Percentiles rank a stretch among this genome's conserved stretches.
Evolutionary conservation across 1,139 yeast genomes (phyloP).

Genomic region (Kazachstania sp.): DNA sequence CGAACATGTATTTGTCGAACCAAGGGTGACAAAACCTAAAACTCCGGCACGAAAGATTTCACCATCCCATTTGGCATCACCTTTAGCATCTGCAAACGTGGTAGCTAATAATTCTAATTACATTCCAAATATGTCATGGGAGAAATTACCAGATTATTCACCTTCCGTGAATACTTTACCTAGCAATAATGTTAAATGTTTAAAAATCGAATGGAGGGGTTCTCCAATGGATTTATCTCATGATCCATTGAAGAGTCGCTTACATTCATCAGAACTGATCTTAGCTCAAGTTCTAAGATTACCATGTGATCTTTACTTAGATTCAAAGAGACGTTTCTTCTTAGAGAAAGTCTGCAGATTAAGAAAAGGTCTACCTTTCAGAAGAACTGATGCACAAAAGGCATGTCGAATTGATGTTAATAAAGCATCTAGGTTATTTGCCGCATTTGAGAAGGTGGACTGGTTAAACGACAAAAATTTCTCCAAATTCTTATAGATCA

Average conservation of each 20-base stretch:
- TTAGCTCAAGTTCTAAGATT: slow-evolving; percentile 80
- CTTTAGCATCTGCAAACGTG: slow-evolving; percentile 23
- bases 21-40: not conserved
- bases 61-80: slow-evolving; percentile 12
- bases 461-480: slow-evolving; percentile 84
- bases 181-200: slow-evolving; percentile 52
- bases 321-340: slow-evolving; percentile 84
- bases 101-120: slow-evolving; percentile 17
- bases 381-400: slow-evolving; percentile 96
- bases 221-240: slow-evolving; percentile 86
- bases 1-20: not conserved
- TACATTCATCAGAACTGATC: slow-evolving; percentile 85
- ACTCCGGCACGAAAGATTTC: slow-evolving; percentile 4
- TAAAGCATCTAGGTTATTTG: slow-evolving; percentile 86
- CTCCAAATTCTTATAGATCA: slow-evolving; percentile 32
- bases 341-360: slow-evolving; percentile 77
- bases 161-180: slow-evolving; percentile 64
- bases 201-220: slow-evolving; percentile 96
- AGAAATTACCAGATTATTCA: slow-evolving; percentile 56
- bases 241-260: slow-evolving; percentile 61
- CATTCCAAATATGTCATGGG: slow-evolving; percentile 45
- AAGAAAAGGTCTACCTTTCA: slow-evolving; percentile 68
- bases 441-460: slow-evolving; percentile 91
- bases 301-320: slow-evolving; percentile 81
- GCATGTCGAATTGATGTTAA: slow-evolving; percentile 96